Evolutionary conservation across 1,284 basidiomycete species (phyloP).

Genomic region (Blastosporella zonata): DNA sequence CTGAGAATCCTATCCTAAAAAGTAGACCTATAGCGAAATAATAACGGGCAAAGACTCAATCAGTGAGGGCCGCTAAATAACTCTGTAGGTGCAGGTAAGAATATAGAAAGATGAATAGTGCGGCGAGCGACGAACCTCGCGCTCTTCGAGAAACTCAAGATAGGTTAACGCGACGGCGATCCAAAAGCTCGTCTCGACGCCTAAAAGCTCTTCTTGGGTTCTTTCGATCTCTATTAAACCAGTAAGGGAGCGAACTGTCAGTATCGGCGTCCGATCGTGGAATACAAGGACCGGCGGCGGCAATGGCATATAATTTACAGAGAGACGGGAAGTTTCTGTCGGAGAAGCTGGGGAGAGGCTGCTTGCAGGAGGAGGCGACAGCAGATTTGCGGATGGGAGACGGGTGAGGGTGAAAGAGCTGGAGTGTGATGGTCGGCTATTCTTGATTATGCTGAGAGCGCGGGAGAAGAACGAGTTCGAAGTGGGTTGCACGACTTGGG

Average conservation of each 20-base stretch:
- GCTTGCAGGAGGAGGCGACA: constrained; percentile 30
- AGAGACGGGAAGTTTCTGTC: constrained; percentile 6
- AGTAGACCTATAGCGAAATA: too few relatives aligned
- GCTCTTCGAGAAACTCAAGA: constrained; percentile 69
- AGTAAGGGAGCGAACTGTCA: constrained; percentile 53
- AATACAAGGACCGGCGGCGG: constrained; percentile 55
- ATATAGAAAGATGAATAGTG: background rate
- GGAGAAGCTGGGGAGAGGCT: constrained; percentile 10
- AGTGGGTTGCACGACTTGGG: constrained; percentile 35
- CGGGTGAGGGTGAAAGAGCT: constrained; percentile 63
- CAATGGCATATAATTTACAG: constrained; percentile 18
- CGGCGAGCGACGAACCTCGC: constrained; percentile 53
- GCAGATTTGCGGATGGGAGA: constrained; percentile 26
- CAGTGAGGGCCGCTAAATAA: constrained; percentile 40
- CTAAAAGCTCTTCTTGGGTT: constrained; percentile 53
- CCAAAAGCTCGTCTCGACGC: constrained; percentile 76
- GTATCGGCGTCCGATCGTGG: constrained; percentile 66
- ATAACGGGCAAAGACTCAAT: constrained; percentile 22
- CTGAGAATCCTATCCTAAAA: background rate
- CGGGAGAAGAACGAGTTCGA: constrained; percentile 50
- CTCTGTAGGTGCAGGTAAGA: constrained; percentile 28
- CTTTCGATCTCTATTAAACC: constrained; percentile 64
- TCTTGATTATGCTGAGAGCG: constrained; percentile 54
- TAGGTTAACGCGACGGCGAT: constrained; percentile 70
- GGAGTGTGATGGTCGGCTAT: constrained; percentile 54